Conservation (phyloP, 2,329 filamentous ascomycete species). For the Calonectria hawksworthii region DNA sequence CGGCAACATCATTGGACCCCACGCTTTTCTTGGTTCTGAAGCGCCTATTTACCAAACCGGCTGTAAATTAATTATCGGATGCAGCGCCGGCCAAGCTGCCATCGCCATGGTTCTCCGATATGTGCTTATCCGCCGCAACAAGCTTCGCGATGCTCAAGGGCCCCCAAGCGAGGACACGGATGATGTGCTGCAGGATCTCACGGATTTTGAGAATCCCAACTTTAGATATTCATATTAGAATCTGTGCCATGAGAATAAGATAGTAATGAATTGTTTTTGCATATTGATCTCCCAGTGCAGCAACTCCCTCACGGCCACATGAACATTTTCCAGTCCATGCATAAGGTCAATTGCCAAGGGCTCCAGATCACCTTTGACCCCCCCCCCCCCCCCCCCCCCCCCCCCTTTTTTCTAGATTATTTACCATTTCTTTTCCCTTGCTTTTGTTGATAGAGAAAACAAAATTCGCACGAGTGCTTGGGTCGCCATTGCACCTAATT, state of each 20-base stretch:
- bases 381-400: too few relatives aligned
- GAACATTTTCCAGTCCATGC: neutral
- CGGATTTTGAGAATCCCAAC: conserved; percentile 47
- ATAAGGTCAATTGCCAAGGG: neutral
- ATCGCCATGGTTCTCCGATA: conserved; percentile 37
- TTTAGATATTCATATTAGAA: conserved; percentile 45
- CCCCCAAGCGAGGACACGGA: conserved; percentile 38
- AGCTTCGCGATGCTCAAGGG: conserved; percentile 39
- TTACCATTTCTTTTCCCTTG: neutral
- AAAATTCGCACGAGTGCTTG: neutral
- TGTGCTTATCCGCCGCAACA: conserved; percentile 43
- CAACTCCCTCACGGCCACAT: neutral
- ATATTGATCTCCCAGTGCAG: neutral
- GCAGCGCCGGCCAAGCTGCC: conserved; percentile 37
- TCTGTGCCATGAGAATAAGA: neutral
- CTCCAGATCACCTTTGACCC: neutral
- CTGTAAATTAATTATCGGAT: conserved; percentile 55
- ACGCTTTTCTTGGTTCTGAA: conserved; percentile 60
- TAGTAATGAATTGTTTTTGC: conserved; percentile 11
- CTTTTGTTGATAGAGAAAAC: neutral
- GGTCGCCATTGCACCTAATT: neutral
- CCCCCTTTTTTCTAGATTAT: neutral
- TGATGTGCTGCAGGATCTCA: conserved; percentile 42
- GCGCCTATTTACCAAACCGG: conserved; percentile 66
- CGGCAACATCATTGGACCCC: conserved; percentile 45